Conservation (phyloP, 345 rosid genomes). For the Erucastrum elatum region DNA sequence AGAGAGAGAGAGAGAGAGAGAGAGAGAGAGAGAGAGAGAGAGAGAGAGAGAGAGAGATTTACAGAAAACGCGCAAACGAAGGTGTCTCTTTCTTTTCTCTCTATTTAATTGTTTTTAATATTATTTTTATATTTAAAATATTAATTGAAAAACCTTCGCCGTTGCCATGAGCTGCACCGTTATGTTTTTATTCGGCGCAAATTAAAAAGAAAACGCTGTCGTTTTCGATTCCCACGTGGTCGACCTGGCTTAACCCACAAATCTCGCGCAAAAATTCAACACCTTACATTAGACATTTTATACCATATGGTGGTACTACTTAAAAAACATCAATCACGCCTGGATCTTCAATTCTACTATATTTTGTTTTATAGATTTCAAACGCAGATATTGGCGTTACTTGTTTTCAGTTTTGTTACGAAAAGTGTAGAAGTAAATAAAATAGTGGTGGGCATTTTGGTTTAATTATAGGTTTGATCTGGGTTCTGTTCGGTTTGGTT, state of each 20-base stretch:
- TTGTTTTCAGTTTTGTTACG: too few relatives aligned
- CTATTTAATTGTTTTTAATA: not conserved
- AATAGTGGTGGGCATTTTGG: too few relatives aligned
- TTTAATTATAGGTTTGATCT: too few relatives aligned
- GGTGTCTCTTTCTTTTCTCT: conserved; percentile 34
- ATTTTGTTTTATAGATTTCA: too few relatives aligned
- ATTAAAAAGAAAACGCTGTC: conserved; percentile 23
- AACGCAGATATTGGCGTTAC: too few relatives aligned
- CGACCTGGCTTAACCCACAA: conserved; percentile 35
- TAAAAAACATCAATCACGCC: not conserved
- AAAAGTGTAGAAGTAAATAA: too few relatives aligned
- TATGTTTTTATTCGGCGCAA: conserved; percentile 32
- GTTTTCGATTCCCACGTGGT: conserved; percentile 32
- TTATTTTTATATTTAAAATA: not conserved
- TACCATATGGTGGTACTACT: not conserved
- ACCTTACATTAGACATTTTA: not conserved
- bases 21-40: too few relatives aligned
- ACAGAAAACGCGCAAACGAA: conserved; percentile 46
- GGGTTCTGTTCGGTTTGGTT: too few relatives aligned
- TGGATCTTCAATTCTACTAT: not conserved
- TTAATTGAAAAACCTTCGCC: conserved; percentile 34
- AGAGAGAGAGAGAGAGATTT: not conserved
- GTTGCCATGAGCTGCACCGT: conserved; percentile 30
- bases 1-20: too few relatives aligned
- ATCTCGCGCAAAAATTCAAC: conserved; percentile 34